Percentiles rank a stretch among this genome's conserved stretches.
These are phyloP conservation scores for Clarireedia monteithiana DNA, from an alignment of 2,329 filamentous ascomycete species.

Conservation along the genomic window DNA sequence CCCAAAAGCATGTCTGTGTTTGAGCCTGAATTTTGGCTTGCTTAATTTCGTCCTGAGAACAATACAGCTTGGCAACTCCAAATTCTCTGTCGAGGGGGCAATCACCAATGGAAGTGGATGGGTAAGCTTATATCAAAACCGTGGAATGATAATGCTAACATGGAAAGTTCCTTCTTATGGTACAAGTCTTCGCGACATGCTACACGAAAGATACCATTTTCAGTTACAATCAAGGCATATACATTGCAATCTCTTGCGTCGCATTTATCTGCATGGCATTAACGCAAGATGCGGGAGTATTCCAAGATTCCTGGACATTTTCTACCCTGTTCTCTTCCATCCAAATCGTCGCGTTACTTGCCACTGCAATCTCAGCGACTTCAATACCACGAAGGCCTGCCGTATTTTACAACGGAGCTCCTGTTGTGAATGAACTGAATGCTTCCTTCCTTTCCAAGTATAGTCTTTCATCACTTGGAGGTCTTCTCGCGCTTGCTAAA, in stretches of 20 bases:
- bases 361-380: constrained; percentile 42
- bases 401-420: constrained; percentile 48
- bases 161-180: not conserved
- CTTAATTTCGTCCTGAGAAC: constrained; percentile 41
- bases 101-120: not conserved
- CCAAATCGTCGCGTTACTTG: constrained; percentile 37
- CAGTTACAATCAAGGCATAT: constrained; percentile 7
- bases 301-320: constrained; percentile 26
- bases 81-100: not conserved
- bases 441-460: constrained; percentile 50
- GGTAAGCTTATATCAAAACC: not conserved
- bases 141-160: not conserved
- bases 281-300: not conserved
- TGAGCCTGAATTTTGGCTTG: constrained; percentile 30
- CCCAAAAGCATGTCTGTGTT: constrained; percentile 26
- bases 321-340: constrained; percentile 13
- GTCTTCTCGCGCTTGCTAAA: constrained; percentile 45
- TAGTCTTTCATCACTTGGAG: constrained; percentile 55
- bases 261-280: not conserved
- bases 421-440: constrained; percentile 55
- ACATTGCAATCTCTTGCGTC: constrained; percentile 1
- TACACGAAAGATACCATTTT: constrained; percentile 8
- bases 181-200: constrained; percentile 9
- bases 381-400: constrained; percentile 59
- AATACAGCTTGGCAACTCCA: constrained; percentile 32